Evolutionary conservation across 305 asterid species (phyloP).

Genomic region (Lippia alba): DNA sequence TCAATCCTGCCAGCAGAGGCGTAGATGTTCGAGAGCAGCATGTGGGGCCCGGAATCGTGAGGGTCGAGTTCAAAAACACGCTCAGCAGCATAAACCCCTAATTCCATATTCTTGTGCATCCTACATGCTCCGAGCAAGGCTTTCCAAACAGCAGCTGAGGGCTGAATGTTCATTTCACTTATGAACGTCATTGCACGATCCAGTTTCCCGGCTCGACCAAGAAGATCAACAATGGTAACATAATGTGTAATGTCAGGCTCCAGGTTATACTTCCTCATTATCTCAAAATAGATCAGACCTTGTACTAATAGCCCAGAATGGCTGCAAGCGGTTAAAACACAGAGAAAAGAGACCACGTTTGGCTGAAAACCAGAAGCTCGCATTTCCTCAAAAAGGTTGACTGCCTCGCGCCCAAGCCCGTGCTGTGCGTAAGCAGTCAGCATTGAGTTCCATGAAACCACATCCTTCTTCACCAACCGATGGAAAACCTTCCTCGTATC

Average conservation of each 20-base stretch:
- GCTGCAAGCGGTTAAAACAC: conserved; percentile 88
- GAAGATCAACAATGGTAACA: conserved; percentile 69
- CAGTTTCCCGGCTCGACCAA: conserved; percentile 81
- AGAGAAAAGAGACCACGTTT: conserved; percentile 67
- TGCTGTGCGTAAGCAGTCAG: conserved; percentile 87
- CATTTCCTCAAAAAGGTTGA: conserved; percentile 70
- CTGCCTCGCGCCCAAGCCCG: conserved; percentile 73
- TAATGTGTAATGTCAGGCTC: conserved; percentile 72
- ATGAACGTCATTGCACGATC: conserved; percentile 65
- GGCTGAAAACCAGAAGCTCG: conserved; percentile 56
- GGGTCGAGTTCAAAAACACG: conserved; percentile 83
- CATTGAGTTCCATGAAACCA: conserved; percentile 90
- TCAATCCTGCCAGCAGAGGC: conserved; percentile 75
- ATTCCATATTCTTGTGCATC: conserved; percentile 72
- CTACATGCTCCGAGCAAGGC: conserved; percentile 92
- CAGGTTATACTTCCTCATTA: conserved; percentile 61
- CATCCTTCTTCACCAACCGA: conserved; percentile 60
- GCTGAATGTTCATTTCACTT: conserved; percentile 61
- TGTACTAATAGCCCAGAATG: conserved; percentile 73
- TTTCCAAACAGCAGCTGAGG: conserved; percentile 80
- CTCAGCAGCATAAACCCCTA: conserved; percentile 85
- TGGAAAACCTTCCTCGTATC: conserved; percentile 77
- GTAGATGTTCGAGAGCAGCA: conserved; percentile 74
- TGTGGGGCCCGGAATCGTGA: conserved; percentile 80
- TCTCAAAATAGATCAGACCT: conserved; percentile 70